phyloP scores from a whole-genome alignment of 2,329 filamentous ascomycete species.

The Fusarium coicis region DNA sequence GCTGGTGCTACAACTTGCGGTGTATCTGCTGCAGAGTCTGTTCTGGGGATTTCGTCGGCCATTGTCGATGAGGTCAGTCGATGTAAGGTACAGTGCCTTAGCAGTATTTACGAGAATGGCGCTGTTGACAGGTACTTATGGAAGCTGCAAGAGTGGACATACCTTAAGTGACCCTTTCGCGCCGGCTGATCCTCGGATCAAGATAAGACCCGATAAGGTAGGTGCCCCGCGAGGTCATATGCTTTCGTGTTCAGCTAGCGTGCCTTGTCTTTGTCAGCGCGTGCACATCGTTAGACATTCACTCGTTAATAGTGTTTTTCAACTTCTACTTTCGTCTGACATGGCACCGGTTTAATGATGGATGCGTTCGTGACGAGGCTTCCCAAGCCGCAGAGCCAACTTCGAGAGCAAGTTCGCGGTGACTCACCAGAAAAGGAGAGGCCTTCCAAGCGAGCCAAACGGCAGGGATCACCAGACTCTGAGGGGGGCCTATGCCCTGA shows the following conservation, averaged over 20 bases:
- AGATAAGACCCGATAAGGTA: not conserved
- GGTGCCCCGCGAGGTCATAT: constrained; percentile 47
- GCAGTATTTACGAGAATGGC: not conserved
- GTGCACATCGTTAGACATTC: constrained; percentile 8
- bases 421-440: constrained; percentile 29
- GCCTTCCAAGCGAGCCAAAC: constrained; percentile 49
- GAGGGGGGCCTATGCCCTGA: constrained; percentile 40
- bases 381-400: constrained; percentile 33
- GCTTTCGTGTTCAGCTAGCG: constrained; percentile 50
- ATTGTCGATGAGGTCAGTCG: constrained; percentile 34
- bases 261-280: constrained; percentile 32
- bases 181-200: constrained; percentile 42
- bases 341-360: constrained; percentile 45
- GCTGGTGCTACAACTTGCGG: constrained; percentile 34
- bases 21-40: constrained; percentile 33
- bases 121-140: constrained; percentile 9
- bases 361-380: constrained; percentile 52
- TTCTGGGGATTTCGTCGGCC: constrained; percentile 45
- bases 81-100: not conserved
- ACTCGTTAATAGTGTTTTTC: not conserved
- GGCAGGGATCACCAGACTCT: constrained; percentile 36
- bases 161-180: constrained; percentile 16
- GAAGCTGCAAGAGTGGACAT: constrained; percentile 2
- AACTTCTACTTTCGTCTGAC: not conserved
- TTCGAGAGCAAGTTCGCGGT: constrained; percentile 11